Evolutionary conservation across 495 filamentous ascomycete genomes (phyloP).

Genomic region (Penicillium manginii): DNA sequence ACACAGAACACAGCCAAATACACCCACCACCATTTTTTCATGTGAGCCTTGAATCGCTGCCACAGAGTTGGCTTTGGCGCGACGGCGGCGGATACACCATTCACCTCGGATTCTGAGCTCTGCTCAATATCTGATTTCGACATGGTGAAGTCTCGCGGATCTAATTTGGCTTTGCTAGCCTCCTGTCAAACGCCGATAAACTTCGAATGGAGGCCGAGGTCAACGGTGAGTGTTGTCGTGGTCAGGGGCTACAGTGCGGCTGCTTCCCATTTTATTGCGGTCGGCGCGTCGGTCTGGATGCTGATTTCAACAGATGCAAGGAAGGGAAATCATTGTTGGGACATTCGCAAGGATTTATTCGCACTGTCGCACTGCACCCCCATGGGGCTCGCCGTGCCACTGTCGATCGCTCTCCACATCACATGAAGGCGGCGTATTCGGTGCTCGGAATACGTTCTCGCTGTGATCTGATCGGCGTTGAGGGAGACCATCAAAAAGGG

Average conservation of each 20-base stretch:
- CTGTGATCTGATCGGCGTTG: background rate
- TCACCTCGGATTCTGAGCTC: conserved; percentile 21
- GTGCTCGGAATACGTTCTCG: conserved; percentile 2
- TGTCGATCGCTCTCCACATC: conserved; percentile 3
- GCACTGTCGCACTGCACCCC: background rate
- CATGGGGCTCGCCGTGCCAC: background rate
- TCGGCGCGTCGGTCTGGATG: background rate
- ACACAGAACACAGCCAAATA: conserved; percentile 29
- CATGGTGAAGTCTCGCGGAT: conserved; percentile 16
- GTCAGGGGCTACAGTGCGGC: background rate
- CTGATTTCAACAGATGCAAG: background rate
- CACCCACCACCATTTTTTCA: conserved; percentile 39
- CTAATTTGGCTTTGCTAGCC: background rate
- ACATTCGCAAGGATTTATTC: background rate
- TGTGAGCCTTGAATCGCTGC: conserved; percentile 30
- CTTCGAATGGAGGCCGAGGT: background rate
- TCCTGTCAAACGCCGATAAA: background rate
- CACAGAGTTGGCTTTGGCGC: conserved; percentile 26
- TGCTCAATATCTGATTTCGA: conserved; percentile 28
- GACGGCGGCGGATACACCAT: background rate
- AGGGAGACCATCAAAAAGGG: conserved; percentile 1
- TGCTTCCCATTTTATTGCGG: conserved; percentile 6
- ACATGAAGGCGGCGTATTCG: conserved; percentile 5
- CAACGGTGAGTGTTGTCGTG: background rate
- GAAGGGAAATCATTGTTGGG: background rate